These are phyloP conservation scores for Volutella citrinella DNA, from an alignment of 2,329 filamentous ascomycete species.

Conservation along the genomic window DNA sequence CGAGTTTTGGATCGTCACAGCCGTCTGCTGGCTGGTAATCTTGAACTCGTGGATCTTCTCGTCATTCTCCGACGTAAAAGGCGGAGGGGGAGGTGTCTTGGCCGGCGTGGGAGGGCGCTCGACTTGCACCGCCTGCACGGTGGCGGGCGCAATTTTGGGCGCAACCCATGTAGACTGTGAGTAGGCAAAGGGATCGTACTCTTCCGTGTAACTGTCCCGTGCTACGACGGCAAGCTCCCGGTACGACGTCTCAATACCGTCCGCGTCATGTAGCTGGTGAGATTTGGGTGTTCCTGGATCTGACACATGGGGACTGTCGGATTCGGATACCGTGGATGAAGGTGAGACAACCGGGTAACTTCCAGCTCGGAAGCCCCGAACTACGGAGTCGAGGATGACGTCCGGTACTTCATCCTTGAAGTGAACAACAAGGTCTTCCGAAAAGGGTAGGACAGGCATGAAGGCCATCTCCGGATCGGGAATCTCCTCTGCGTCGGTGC, in stretches of 20 bases:
- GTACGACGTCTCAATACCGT: constrained; percentile 10
- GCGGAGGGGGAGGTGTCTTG: constrained; percentile 41
- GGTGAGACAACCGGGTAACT: constrained; percentile 24
- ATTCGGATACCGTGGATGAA: constrained; percentile 19
- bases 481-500: constrained; percentile 34
- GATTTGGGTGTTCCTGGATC: constrained; percentile 26
- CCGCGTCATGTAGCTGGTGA: constrained; percentile 8
- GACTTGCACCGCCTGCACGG: constrained; percentile 25
- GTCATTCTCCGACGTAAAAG: constrained; percentile 26
- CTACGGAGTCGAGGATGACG: constrained; percentile 42
- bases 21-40: constrained; percentile 40
- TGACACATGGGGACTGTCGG: constrained; percentile 16
- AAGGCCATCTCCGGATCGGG: constrained; percentile 24
- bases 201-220: constrained; percentile 21
- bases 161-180: constrained; percentile 23
- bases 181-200: constrained; percentile 49
- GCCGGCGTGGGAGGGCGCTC: constrained; percentile 41
- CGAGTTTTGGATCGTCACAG: constrained; percentile 55
- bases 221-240: constrained; percentile 14
- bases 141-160: constrained; percentile 14
- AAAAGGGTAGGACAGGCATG: constrained; percentile 47
- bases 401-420: constrained; percentile 45
- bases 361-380: constrained; percentile 40
- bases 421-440: constrained; percentile 56
- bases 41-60: constrained; percentile 46